Conservation (phyloP, 1,284 basidiomycete species). For the Vanrija sp. region DNA sequence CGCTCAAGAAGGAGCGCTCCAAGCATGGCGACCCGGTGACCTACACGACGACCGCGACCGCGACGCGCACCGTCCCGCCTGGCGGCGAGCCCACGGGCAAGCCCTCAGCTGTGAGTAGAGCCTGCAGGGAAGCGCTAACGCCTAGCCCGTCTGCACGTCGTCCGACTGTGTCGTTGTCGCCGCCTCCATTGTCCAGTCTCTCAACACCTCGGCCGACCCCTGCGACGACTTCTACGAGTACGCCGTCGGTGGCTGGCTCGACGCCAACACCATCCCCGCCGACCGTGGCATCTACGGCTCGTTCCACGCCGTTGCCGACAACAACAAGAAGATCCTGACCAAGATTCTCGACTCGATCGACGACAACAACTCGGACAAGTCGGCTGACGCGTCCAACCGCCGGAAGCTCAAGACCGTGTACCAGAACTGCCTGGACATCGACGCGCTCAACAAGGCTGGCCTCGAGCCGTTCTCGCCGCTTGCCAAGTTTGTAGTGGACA, state of each 20-base stretch:
- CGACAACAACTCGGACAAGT: slow-evolving; percentile 9
- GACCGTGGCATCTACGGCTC: slow-evolving; percentile 64
- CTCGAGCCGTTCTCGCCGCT: slow-evolving; percentile 50
- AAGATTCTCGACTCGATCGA: slow-evolving; percentile 47
- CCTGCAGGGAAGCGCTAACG: slow-evolving; percentile 4
- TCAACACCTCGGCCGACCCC: slow-evolving; percentile 81
- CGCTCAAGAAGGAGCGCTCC: slow-evolving; percentile 57
- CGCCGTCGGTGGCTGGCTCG: slow-evolving; percentile 76
- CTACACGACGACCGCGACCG: slow-evolving; percentile 17
- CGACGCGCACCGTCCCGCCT: slow-evolving; percentile 19
- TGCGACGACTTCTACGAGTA: slow-evolving; percentile 95
- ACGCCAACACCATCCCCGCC: slow-evolving; percentile 72
- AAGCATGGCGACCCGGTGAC: slow-evolving; percentile 26
- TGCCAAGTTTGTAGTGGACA: slow-evolving; percentile 44
- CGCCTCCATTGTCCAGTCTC: slow-evolving; percentile 70
- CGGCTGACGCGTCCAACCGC: slow-evolving; percentile 63
- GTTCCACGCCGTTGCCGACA: slow-evolving; percentile 48
- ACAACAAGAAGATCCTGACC: slow-evolving; percentile 50
- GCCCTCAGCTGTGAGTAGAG: slow-evolving; percentile 24
- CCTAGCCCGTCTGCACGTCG: slow-evolving; percentile 66
- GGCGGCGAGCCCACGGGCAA: slow-evolving; percentile 32
- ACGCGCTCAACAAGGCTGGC: slow-evolving; percentile 50
- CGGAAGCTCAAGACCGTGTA: slow-evolving; percentile 77
- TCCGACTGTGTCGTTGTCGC: slow-evolving; percentile 78
- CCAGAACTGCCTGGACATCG: slow-evolving; percentile 74